Evolutionary conservation across 257 asterid species (phyloP).

Genomic region (Lavandula angustifolia): DNA sequence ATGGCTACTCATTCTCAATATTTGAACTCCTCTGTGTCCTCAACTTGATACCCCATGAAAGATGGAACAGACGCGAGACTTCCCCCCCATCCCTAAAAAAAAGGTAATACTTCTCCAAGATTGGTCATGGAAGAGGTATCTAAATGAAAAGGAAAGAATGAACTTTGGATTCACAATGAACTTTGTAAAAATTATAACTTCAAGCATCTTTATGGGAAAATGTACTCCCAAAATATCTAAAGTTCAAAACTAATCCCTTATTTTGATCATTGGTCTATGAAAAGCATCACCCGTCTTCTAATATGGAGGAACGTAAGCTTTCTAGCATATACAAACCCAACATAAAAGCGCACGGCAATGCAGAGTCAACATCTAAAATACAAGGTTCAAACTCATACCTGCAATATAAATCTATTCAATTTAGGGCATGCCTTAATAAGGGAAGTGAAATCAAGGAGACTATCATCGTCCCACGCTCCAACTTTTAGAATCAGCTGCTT

Average conservation of each 20-base stretch:
- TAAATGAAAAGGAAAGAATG: background rate
- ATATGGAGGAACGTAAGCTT: slow-evolving; percentile 3
- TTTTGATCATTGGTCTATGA: slow-evolving; percentile 2
- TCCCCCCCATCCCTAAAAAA: too few species aligned
- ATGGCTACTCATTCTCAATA: background rate
- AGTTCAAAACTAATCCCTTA: background rate
- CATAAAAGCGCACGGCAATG: background rate
- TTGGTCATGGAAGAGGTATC: background rate
- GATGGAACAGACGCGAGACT: background rate
- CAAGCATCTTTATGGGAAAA: slow-evolving; percentile 2
- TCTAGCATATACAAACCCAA: background rate
- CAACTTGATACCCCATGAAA: slow-evolving; percentile 12
- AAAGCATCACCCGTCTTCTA: background rate
- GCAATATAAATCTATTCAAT: slow-evolving; percentile 51
- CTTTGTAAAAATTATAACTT: background rate
- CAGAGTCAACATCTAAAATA: slow-evolving; percentile 7
- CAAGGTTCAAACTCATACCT: slow-evolving; percentile 38
- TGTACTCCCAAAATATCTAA: background rate
- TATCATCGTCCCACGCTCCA: slow-evolving; percentile 49
- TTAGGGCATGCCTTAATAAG: slow-evolving; percentile 46
- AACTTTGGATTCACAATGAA: slow-evolving; percentile 5
- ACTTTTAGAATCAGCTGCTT: slow-evolving; percentile 50
- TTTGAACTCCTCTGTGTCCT: background rate
- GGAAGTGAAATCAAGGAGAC: slow-evolving; percentile 55
- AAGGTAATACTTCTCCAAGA: slow-evolving; percentile 10